Conservation (phyloP, 371 early-diverging fungal genomes). For the Capniomyces stellatus region DNA sequence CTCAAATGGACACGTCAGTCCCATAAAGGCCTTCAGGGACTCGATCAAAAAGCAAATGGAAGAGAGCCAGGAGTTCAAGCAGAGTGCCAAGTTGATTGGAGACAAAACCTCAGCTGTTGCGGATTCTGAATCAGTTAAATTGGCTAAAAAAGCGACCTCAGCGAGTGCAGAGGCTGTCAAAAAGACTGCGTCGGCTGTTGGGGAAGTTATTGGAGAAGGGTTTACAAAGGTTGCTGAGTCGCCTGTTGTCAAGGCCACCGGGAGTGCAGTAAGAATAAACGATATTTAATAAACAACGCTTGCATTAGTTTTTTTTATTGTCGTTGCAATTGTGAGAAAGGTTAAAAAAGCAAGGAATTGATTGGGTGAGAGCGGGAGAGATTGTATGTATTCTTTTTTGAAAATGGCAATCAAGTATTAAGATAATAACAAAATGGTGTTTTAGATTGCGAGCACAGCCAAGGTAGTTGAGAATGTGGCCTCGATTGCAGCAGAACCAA, state of each 20-base stretch:
- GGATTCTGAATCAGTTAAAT: slow-evolving; percentile 73
- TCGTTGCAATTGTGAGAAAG: too few relatives aligned
- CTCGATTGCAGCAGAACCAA: slow-evolving; percentile 47
- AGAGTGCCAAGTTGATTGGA: slow-evolving; percentile 71
- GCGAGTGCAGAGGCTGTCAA: slow-evolving; percentile 46
- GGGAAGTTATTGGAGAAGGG: slow-evolving; percentile 50
- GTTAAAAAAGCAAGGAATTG: too few relatives aligned
- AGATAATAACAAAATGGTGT: not conserved
- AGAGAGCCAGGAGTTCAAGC: slow-evolving; percentile 78
- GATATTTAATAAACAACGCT: too few relatives aligned
- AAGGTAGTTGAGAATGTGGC: slow-evolving; percentile 22
- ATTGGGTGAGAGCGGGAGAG: too few relatives aligned
- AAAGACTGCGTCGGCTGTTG: slow-evolving; percentile 54
- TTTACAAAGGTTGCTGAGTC: slow-evolving; percentile 73
- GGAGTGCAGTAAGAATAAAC: slow-evolving; percentile 41
- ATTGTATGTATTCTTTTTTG: too few relatives aligned
- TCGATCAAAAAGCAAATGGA: slow-evolving; percentile 76
- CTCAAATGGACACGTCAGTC: slow-evolving; percentile 21
- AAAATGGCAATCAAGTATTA: too few relatives aligned
- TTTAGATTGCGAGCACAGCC: slow-evolving; percentile 16
- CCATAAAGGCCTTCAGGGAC: slow-evolving; percentile 48
- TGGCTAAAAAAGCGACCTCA: slow-evolving; percentile 65
- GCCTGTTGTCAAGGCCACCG: slow-evolving; percentile 60
- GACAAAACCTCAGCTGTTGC: slow-evolving; percentile 60
- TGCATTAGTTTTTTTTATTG: too few relatives aligned